A percentile compares a stretch with the other conserved stretches of the same genome.
phyloP scores from a whole-genome alignment of 2,329 filamentous ascomycete genomes.

The Hansfordia pulvinata region DNA sequence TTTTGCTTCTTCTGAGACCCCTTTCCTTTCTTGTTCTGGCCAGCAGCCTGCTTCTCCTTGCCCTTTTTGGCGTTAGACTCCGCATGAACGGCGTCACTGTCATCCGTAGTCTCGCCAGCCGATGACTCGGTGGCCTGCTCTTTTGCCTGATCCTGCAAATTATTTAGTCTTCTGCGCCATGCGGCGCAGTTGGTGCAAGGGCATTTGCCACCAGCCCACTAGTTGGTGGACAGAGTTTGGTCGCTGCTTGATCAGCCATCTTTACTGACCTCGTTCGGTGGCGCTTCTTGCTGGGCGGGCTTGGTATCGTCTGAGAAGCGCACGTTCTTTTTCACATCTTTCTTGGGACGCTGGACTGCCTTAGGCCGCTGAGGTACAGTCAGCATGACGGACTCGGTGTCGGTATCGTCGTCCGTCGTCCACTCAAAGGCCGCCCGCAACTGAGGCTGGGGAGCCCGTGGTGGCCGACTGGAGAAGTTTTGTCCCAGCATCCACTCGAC shows the following conservation, averaged over 20 bases:
- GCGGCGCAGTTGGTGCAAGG: conserved; percentile 17
- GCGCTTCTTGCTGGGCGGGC: conserved; percentile 23
- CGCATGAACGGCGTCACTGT: neutral
- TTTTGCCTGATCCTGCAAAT: conserved; percentile 1
- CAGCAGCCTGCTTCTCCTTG: conserved; percentile 1
- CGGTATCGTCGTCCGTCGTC: conserved; percentile 37
- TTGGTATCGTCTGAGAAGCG: conserved; percentile 13
- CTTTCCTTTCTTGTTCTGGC: neutral
- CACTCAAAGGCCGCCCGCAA: conserved; percentile 26
- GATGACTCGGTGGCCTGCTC: conserved; percentile 1
- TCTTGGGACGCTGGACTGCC: conserved; percentile 12
- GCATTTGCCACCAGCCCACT: too few species aligned
- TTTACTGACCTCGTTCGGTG: conserved; percentile 6
- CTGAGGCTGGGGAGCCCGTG: too few species aligned
- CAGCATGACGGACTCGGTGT: conserved; percentile 32
- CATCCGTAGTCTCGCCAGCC: neutral
- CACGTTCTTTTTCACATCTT: conserved; percentile 8
- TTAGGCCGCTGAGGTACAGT: conserved; percentile 35
- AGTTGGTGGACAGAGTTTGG: too few species aligned
- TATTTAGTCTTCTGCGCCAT: conserved; percentile 13
- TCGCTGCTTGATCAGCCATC: too few species aligned
- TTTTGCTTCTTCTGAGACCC: conserved; percentile 1
- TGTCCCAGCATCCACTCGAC: conserved; percentile 25
- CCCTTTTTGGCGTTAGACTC: neutral
- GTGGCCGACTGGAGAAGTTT: too few species aligned